These are phyloP conservation scores for Bryoglossum gracile DNA, from an alignment of 495 filamentous ascomycete genomes.

Conservation along the genomic window DNA sequence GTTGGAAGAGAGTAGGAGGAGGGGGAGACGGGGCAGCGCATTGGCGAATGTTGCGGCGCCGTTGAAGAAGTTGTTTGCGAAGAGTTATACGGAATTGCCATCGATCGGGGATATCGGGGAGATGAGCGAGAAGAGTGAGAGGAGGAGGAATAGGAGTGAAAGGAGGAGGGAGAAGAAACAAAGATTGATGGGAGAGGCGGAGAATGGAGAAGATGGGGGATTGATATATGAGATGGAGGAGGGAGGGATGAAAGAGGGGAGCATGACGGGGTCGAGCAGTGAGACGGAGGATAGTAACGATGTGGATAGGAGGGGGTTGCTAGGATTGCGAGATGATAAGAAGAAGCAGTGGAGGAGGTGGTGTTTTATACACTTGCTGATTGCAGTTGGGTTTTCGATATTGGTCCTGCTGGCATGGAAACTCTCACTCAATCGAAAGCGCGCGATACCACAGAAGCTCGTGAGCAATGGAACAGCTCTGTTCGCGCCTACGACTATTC, in stretches of 20 bases:
- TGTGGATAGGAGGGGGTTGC: slow-evolving; percentile 40
- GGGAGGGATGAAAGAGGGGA: slow-evolving; percentile 62
- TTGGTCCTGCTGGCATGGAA: slow-evolving; percentile 44
- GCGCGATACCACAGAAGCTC: slow-evolving; percentile 21
- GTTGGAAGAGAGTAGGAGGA: slow-evolving; percentile 43
- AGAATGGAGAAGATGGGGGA: slow-evolving; percentile 59
- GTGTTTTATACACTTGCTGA: slow-evolving; percentile 45
- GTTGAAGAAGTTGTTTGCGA: slow-evolving; percentile 30
- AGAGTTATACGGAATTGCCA: slow-evolving; percentile 17
- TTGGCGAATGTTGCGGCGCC: slow-evolving; percentile 26
- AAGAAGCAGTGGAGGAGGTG: slow-evolving; percentile 40
- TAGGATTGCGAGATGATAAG: slow-evolving; percentile 38
- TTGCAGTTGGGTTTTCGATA: slow-evolving; percentile 44
- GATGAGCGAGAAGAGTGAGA: slow-evolving; percentile 43
- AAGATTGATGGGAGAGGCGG: slow-evolving; percentile 39
- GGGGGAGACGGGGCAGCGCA: slow-evolving; percentile 32
- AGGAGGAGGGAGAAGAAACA: slow-evolving; percentile 39
- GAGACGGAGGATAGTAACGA: slow-evolving; percentile 46
- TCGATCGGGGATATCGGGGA: slow-evolving; percentile 22
- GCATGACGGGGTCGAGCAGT: slow-evolving; percentile 44
- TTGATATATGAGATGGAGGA: slow-evolving; percentile 89
- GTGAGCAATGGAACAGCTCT: slow-evolving; percentile 74
- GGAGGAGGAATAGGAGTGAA: slow-evolving; percentile 20
- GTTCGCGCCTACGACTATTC: slow-evolving; percentile 85
- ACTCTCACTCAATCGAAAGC: slow-evolving; percentile 33